Evolutionary conservation across 257 asterid genomes (phyloP).

Genomic region (Osmanthus fragrans): DNA sequence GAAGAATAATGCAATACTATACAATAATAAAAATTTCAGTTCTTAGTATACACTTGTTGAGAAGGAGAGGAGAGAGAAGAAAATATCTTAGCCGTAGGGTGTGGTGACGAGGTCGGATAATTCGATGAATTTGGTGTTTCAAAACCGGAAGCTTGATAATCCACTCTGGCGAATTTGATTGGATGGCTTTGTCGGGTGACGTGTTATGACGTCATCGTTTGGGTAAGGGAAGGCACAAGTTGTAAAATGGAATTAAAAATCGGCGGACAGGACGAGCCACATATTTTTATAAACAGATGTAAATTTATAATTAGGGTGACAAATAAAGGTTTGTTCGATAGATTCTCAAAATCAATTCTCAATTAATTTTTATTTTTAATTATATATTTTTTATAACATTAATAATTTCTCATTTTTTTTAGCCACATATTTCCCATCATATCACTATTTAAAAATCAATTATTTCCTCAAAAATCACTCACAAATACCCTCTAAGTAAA

Average conservation of each 20-base stretch:
- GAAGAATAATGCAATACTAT: not conserved
- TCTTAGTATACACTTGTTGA: not conserved
- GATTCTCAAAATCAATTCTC: no score
- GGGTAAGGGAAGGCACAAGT: not conserved
- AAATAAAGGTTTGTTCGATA: no score
- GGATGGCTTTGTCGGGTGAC: not conserved
- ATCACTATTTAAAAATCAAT: no score
- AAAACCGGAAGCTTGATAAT: not conserved
- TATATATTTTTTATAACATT: no score
- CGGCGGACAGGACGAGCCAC: no score
- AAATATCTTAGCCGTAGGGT: not conserved
- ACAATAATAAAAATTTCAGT: not conserved
- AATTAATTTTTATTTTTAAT: no score
- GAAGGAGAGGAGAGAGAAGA: constrained; percentile 5
- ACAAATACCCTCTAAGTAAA: no score
- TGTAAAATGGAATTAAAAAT: not conserved
- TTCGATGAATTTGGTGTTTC: not conserved
- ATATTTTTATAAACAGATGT: no score
- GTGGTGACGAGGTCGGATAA: not conserved
- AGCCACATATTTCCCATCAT: no score
- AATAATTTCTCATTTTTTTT: no score
- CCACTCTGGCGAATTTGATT: not conserved
- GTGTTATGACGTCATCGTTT: not conserved
- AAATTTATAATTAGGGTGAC: no score
- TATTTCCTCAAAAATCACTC: no score